A percentile compares a stretch with the other conserved stretches of the same genome.
Conservation (phyloP, 2,329 filamentous ascomycete species). For the Fusarium cicatricum region DNA sequence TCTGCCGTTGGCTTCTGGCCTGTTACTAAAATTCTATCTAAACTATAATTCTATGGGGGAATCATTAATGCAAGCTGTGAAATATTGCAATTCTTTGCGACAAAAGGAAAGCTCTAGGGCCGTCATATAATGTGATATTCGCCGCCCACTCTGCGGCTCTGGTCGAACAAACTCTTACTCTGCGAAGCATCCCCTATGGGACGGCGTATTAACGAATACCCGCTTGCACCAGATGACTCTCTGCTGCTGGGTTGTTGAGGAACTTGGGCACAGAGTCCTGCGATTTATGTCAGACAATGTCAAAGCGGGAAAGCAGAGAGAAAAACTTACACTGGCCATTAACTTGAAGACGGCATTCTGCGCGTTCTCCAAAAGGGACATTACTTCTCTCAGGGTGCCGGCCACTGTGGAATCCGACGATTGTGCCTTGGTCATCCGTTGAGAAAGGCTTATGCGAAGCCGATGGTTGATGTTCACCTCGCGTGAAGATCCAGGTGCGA, state of each 20-base stretch:
- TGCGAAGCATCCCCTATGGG: background rate
- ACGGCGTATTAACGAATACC: constrained; percentile 23
- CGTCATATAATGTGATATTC: no score
- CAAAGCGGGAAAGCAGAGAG: rapidly evolving
- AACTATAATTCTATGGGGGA: no score
- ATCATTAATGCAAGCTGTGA: no score
- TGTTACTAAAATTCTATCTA: no score
- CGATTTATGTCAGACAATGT: constrained; percentile 33
- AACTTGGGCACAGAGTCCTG: constrained; percentile 79
- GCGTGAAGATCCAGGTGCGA: constrained; percentile 93
- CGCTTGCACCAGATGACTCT: constrained; percentile 28
- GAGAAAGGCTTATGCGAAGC: constrained; percentile 89
- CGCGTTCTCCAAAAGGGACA: constrained; percentile 87
- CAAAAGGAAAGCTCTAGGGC: no score
- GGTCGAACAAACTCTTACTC: no score
- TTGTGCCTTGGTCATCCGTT: constrained; percentile 95
- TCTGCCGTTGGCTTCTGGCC: no score
- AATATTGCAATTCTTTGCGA: no score
- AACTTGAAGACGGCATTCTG: constrained; percentile 97
- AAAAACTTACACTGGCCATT: constrained; percentile 90
- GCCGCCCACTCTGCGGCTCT: no score
- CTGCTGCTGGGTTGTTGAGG: constrained; percentile 61
- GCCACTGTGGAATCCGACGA: constrained; percentile 92
- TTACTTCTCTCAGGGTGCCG: constrained; percentile 88
- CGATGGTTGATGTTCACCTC: constrained; percentile 98